Evolutionary conservation across 352 stramenopile species (phyloP).

Genomic region (Phytopythium sindhum): DNA sequence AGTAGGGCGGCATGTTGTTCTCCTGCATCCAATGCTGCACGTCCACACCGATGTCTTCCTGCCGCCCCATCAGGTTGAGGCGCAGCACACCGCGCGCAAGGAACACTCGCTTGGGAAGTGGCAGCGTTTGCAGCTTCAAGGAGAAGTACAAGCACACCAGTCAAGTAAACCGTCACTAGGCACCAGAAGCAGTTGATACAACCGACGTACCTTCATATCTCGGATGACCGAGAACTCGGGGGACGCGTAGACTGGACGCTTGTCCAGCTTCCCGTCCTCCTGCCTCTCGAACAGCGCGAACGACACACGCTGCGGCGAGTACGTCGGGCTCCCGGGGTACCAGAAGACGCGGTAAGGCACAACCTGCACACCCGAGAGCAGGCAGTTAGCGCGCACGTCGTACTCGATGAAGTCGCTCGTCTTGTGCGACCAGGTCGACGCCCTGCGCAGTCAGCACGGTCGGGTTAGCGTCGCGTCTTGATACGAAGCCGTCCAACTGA

Average conservation of each 20-base stretch:
- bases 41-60: conserved; percentile 52
- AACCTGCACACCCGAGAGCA: conserved; percentile 51
- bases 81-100: conserved; percentile 45
- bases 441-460: conserved; percentile 10
- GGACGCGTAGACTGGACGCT: conserved; percentile 43
- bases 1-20: conserved; percentile 56
- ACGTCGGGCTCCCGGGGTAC: conserved; percentile 70
- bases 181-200: background rate
- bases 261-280: conserved; percentile 8
- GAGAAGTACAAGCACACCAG: background rate
- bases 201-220: conserved; percentile 44
- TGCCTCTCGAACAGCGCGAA: conserved; percentile 57
- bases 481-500: background rate
- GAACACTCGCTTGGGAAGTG: conserved; percentile 42
- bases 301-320: conserved; percentile 51
- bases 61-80: conserved; percentile 52
- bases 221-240: conserved; percentile 48
- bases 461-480: too few species aligned
- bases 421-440: conserved; percentile 32
- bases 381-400: conserved; percentile 28
- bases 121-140: conserved; percentile 50
- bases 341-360: conserved; percentile 76
- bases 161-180: background rate
- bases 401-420: conserved; percentile 71
- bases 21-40: conserved; percentile 46